Base-by-base conservation (phyloP, 1,139 yeast genomes). In the Blastobotrys apis region DNA sequence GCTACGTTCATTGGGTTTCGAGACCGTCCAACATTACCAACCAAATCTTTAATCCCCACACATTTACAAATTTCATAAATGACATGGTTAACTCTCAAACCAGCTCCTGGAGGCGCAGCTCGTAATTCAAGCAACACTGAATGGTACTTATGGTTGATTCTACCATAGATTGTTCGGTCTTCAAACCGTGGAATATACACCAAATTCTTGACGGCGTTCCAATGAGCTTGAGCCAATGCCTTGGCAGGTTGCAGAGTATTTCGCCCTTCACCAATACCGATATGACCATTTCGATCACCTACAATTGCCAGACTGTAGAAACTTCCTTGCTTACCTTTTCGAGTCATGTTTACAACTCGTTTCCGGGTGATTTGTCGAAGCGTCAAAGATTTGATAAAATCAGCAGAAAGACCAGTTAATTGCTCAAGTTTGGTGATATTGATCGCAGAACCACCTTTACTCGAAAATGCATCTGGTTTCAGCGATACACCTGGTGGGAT, bases 221-320 rank as follows among this genome's bases (percentile, higher is more conserved):
- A 86, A 64, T 83, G 90, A 6, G 97, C 97, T 61, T 87, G 86
- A 37, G 79, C 72, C 30, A 84, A 76, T 2, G 98, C 96, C 44
- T 77, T 76, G 47, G 84, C 71, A 68, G 84, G 78, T 50, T 85
- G 88, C 50, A 79, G 82, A 56, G 88, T 74, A 47, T 92, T 90
- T 61, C 86, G 86, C 48, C 98, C 99, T 65, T 88, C 95, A 45
- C 98, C 99, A 41, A 90, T 72, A 37, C 98, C 98, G 50, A 90
- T 73, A 81, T 88, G 85, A 52, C 99, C 99, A 53, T 84, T 83
- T 48, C 81, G 77, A 66, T 94, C 95, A 38, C 99, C 99, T 6
- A 84, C 96, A 33, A 90, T 86, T 8, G 90, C 94, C 58, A 92
- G 67, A 1, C 90, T 84, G 64, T 86, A 92, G 64, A 81, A 84